These are phyloP conservation scores for Apiospora saccharicola DNA, from an alignment of 2,329 filamentous ascomycete genomes.

Conservation along the genomic window DNA sequence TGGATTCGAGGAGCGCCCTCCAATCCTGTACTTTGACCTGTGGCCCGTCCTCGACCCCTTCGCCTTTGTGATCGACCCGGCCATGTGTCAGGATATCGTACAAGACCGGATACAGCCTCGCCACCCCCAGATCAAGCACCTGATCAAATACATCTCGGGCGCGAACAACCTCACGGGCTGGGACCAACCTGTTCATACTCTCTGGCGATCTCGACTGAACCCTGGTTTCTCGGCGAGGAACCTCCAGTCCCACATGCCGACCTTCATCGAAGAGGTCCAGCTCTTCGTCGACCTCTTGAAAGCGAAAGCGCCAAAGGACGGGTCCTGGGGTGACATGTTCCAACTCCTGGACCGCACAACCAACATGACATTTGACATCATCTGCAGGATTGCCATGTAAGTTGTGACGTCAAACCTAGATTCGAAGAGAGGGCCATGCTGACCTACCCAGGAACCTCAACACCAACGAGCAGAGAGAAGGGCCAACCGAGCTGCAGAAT, in stretches of 20 bases:
- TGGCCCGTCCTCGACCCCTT: conserved; percentile 44
- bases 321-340: conserved; percentile 32
- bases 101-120: conserved; percentile 43
- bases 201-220: conserved; percentile 43
- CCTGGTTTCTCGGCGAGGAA: conserved; percentile 45
- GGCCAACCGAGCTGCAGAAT: conserved; percentile 24
- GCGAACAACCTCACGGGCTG: conserved; percentile 42
- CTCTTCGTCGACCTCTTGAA: conserved; percentile 34
- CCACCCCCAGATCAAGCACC: conserved; percentile 30
- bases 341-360: conserved; percentile 34
- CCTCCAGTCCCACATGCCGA: conserved; percentile 40
- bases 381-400: conserved; percentile 35
- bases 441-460: conserved; percentile 16
- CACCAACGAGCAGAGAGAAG: conserved; percentile 25
- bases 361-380: conserved; percentile 35
- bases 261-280: conserved; percentile 37
- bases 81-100: conserved; percentile 43
- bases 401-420: background rate
- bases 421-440: background rate
- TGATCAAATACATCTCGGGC: conserved; percentile 38
- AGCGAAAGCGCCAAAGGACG: conserved; percentile 25
- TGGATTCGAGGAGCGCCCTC: conserved; percentile 33
- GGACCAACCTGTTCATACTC: conserved; percentile 46
- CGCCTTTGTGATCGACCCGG: conserved; percentile 43
- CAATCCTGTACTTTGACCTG: conserved; percentile 43